Base-by-base conservation (phyloP, 352 stramenopile species). In the Phytophthora crassamura region DNA sequence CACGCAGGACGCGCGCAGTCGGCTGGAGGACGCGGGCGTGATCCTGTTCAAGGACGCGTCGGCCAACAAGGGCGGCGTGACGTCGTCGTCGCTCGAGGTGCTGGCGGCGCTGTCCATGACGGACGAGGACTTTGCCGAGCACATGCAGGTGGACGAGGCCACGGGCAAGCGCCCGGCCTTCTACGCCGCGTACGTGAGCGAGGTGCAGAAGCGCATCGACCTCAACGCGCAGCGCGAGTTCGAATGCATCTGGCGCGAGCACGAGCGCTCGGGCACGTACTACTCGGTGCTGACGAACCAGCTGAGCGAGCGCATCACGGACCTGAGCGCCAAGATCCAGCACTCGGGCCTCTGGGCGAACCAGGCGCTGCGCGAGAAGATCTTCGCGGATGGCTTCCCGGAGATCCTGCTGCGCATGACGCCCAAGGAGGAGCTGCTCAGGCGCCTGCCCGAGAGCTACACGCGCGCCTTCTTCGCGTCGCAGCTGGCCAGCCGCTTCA, bases 21-120 rank as follows among this genome's bases (percentile, higher is more conserved):
- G 86, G 48, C 80, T 99, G 4, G 89, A 99, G 34, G 88, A 99
- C 53, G 97, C 94, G 9, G 95, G 96, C 35, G 96, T 99, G 30
- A 83, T 98, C 7, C 95, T 99, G 67, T 97, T 97, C 61, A 99
- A 99, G 83, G 97, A 99, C 68, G 97, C 93, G 1, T 99, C 95
- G 48, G 85, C 87, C 42, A 95, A 95, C 77, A 95, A 95, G 72
- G 82, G 87, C 30, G 87, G 87, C 49, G 87, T 95, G 18, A 93
- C 83, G 3, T 93, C 80, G 28, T 93, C 83, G 3, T 93, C 84
- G 45, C 67, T 92, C 7, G 86, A 95, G 59, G 83, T 95, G 59
- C 64, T 94, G 8, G 86, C 86, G 3, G 86, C 86, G 20, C 54
- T 94, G 35, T 72, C 81, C 16, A 84, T 94, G 75, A 85, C 53